Base-by-base conservation (phyloP, 2,329 filamentous ascomycete genomes). In the Fusarium sp. region DNA sequence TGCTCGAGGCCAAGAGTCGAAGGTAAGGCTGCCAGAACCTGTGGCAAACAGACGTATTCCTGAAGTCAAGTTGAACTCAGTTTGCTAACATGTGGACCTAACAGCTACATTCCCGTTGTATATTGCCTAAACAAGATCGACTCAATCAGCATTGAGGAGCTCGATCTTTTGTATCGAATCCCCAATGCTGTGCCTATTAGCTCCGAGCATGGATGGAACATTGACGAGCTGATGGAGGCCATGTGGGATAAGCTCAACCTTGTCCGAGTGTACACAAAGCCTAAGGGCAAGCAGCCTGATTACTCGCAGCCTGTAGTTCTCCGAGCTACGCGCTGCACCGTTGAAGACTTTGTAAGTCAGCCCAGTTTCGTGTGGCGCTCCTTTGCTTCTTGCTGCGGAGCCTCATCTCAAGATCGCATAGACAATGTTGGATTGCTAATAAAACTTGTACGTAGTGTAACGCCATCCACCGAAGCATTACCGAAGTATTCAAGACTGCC, bases 71-170 rank as follows among this genome's bases (percentile, higher is more conserved):
- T 48, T 45, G 39, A 48, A 15, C 26, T 18, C 18, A 22, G 40
- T 44, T 55, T 62, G 60, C 65, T 73, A 62, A 74, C 66, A 17
- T 38, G 43, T 38, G 24, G 36, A 40, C 50, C 43, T 24, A n/a
- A 18, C 36, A 94, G 93, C 79, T 99, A 99, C 80, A 98, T 99
- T 71, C 96, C 96, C n/a, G 96, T 98, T 69, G 93, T 99, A 56
- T 99, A 99, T 83, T 96, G 97, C 42, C 87, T 99, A 75, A 99
- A 99, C 88, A 99, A 99, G 86, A 99, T 99, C 74, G 96, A 99
- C 81, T 90, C 95, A 57, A 98, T 99, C 79, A 95, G 93, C 52
- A 98, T 99, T 74, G 95, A 99, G 82, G 96, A 99, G 82, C 87
- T 99, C 66, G 96, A 99, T 81, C 84, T 99, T 65, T 86, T 99